Evolutionary conservation across 2,329 filamentous ascomycete species (phyloP).

Genomic region (Fusarium albosuccineum): DNA sequence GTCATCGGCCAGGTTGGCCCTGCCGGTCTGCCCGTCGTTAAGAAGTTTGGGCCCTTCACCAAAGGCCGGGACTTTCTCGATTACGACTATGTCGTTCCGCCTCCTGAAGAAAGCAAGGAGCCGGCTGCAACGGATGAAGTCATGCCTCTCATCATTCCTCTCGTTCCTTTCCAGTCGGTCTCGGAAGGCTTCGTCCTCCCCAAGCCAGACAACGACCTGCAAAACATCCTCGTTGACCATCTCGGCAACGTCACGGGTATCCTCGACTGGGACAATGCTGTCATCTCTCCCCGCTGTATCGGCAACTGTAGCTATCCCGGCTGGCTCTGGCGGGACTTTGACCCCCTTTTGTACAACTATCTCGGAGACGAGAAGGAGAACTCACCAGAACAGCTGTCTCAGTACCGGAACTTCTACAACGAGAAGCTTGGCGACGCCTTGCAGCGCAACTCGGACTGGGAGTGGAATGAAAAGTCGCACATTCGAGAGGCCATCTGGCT

Average conservation of each 20-base stretch:
- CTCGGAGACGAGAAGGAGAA: background rate
- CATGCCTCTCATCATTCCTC: background rate
- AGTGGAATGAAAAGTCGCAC: background rate
- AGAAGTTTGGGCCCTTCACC: background rate
- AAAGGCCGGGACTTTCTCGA: background rate
- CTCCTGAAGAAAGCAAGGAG: background rate
- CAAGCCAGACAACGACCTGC: background rate
- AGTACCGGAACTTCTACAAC: background rate
- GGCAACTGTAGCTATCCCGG: background rate
- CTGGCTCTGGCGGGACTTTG: slow-evolving; percentile 1
- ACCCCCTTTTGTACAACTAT: background rate
- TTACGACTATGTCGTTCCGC: background rate
- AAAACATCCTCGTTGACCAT: slow-evolving; percentile 5
- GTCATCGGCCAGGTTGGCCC: background rate
- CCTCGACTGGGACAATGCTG: slow-evolving; percentile 1
- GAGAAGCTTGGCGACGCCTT: background rate
- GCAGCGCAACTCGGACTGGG: background rate
- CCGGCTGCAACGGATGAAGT: background rate
- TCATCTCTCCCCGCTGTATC: background rate
- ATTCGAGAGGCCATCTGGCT: background rate
- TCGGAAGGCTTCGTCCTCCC: background rate
- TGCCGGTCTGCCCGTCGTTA: background rate
- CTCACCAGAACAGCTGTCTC: background rate
- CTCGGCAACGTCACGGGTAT: slow-evolving; percentile 2
- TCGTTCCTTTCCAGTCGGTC: background rate